A percentile compares a stretch with the other conserved stretches of the same genome.
Evolutionary conservation across 1,139 yeast species (phyloP).

Genomic region (Yamadazyma trypodendri): DNA sequence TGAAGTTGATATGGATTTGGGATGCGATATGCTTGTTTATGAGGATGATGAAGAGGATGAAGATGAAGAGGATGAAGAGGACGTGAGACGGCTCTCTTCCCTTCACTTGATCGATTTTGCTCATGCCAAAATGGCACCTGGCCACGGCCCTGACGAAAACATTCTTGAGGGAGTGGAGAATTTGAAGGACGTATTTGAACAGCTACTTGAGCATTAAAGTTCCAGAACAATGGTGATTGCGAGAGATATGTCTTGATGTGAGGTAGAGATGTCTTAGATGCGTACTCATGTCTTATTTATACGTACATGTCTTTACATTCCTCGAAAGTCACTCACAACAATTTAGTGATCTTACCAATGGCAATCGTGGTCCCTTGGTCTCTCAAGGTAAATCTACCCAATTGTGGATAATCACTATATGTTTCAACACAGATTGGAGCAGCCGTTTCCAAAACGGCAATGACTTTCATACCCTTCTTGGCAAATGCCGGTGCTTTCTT

Average conservation of each 20-base stretch:
- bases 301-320: too few species aligned
- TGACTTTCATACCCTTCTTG: conserved; percentile 97
- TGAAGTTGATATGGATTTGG: conserved; percentile 44
- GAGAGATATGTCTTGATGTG: too few species aligned
- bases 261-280: too few species aligned
- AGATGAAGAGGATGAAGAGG: conserved; percentile 26
- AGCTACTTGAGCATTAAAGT: too few species aligned
- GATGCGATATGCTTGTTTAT: conserved; percentile 26
- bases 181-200: conserved; percentile 45
- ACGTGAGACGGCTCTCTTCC: conserved; percentile 22
- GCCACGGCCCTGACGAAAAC: conserved; percentile 71
- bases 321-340: conserved; percentile 50
- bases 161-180: conserved; percentile 66
- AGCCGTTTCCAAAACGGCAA: conserved; percentile 82
- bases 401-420: conserved; percentile 86
- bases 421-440: conserved; percentile 94
- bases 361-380: conserved; percentile 98
- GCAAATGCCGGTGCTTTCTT: conserved; percentile 98
- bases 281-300: too few species aligned
- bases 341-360: conserved; percentile 89
- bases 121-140: conserved; percentile 66
- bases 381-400: conserved; percentile 97
- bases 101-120: conserved; percentile 86
- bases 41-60: conserved; percentile 32
- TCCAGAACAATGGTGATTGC: too few species aligned